Conservation (phyloP, 768 basidiomycete genomes). For the Kwoniella bestiolae region DNA sequence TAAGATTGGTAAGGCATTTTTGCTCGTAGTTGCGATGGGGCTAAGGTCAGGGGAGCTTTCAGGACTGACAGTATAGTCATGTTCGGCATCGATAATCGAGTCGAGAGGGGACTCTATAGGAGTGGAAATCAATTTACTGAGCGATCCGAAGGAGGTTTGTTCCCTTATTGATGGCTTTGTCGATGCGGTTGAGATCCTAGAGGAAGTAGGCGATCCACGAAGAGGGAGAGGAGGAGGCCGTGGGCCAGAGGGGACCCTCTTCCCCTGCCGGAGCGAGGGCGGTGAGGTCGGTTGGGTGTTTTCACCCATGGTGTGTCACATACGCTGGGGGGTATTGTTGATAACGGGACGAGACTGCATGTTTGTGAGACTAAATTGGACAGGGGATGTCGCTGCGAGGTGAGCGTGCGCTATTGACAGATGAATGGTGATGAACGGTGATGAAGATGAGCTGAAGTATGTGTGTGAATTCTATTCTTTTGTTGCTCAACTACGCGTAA, state of each 20-base stretch:
- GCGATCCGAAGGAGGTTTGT: slow-evolving; percentile 13
- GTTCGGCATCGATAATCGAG: slow-evolving; percentile 25
- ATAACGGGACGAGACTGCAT: background rate
- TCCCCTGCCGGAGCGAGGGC: slow-evolving; percentile 2
- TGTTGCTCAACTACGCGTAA: too few species aligned
- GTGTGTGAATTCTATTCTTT: too few species aligned
- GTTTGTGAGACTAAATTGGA: too few species aligned
- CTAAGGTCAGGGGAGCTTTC: slow-evolving; percentile 21
- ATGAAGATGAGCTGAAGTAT: too few species aligned
- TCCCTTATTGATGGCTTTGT: background rate
- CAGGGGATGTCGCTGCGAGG: too few species aligned
- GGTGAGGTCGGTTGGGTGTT: slow-evolving; percentile 3
- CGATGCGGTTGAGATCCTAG: background rate
- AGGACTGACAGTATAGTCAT: slow-evolving; percentile 33
- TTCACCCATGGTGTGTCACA: slow-evolving; percentile 11
- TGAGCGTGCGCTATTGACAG: too few species aligned
- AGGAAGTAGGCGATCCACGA: slow-evolving; percentile 15
- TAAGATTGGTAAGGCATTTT: background rate
- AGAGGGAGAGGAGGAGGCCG: slow-evolving; percentile 22
- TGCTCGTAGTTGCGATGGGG: slow-evolving; percentile 11
- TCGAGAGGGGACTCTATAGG: slow-evolving; percentile 20
- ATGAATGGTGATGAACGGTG: too few species aligned
- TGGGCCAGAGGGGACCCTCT: slow-evolving; percentile 23
- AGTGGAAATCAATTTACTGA: background rate
- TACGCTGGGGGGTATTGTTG: background rate